Percentiles rank a stretch among this genome's conserved stretches.
Conservation (phyloP, 371 early-diverging fungal species). For the Syncephalastrum racemosum region DNA sequence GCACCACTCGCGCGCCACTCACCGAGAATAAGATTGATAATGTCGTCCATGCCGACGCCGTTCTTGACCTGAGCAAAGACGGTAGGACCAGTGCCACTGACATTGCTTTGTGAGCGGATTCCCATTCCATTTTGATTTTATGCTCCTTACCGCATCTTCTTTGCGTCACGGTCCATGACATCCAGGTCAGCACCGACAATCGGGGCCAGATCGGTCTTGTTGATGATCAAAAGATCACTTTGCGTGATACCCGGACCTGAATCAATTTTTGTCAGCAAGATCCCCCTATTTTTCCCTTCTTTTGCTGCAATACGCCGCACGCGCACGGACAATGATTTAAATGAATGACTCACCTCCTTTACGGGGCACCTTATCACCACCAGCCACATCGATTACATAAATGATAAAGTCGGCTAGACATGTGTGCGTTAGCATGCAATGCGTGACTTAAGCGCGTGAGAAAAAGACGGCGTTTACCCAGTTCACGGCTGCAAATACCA, state of each 20-base stretch:
- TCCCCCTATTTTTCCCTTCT: background rate
- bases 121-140: background rate
- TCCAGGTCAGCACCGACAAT: slow-evolving; percentile 87
- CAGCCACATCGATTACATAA: slow-evolving; percentile 95
- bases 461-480: slow-evolving; percentile 30
- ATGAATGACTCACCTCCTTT: slow-evolving; percentile 72
- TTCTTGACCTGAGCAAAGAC: slow-evolving; percentile 89
- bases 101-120: background rate
- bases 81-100: slow-evolving; percentile 72
- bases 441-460: too few species aligned
- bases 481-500: slow-evolving; percentile 38
- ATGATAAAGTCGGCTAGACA: slow-evolving; percentile 89
- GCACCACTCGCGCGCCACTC: slow-evolving; percentile 74
- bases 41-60: slow-evolving; percentile 79
- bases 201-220: slow-evolving; percentile 92
- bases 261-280: background rate
- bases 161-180: slow-evolving; percentile 92
- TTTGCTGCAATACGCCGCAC: background rate
- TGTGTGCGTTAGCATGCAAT: background rate
- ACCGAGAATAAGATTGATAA: slow-evolving; percentile 77
- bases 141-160: slow-evolving; percentile 70
- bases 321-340: too few species aligned
- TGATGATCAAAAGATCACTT: slow-evolving; percentile 88
- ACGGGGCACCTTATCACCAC: slow-evolving; percentile 91
- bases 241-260: slow-evolving; percentile 91